phyloP scores from a whole-genome alignment of 768 basidiomycete species.

The Suillus cothurnatus region DNA sequence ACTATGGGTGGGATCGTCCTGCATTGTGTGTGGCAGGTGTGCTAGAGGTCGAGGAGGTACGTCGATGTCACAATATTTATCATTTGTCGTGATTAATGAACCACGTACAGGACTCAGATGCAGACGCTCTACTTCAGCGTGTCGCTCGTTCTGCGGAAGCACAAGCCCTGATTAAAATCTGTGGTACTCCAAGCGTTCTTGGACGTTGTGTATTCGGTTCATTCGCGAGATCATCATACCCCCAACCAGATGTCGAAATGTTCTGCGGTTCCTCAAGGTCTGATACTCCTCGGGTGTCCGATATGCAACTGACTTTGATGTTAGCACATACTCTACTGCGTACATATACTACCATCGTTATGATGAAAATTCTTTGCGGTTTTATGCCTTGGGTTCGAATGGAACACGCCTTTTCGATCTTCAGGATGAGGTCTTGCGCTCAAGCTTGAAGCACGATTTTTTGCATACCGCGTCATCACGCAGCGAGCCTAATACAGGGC shows the following conservation, averaged over 20 bases:
- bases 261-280: conserved; percentile 23
- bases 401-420: conserved; percentile 24
- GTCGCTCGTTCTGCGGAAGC: conserved; percentile 21
- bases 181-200: conserved; percentile 31
- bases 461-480: conserved; percentile 26
- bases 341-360: conserved; percentile 59
- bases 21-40: conserved; percentile 55
- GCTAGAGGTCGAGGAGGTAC: conserved; percentile 38
- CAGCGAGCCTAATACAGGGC: conserved; percentile 15
- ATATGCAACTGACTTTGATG: conserved; percentile 12
- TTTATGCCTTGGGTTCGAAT: conserved; percentile 54
- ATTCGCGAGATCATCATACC: conserved; percentile 11
- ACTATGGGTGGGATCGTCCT: conserved; percentile 60
- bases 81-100: conserved; percentile 6
- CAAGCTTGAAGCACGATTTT: conserved; percentile 41
- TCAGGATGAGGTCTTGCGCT: conserved; percentile 26
- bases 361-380: conserved; percentile 57
- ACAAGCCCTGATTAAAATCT: conserved; percentile 17
- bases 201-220: conserved; percentile 26
- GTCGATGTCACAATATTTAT: conserved; percentile 9
- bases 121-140: conserved; percentile 14
- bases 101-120: conserved; percentile 21
- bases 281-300: conserved; percentile 7
- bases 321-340: conserved; percentile 22
- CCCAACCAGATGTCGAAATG: conserved; percentile 37